Evolutionary conservation across 352 stramenopile species (phyloP), one percentile per base, ranked within the genome.

Genomic region (Pseudoperonospora humuli): DNA sequence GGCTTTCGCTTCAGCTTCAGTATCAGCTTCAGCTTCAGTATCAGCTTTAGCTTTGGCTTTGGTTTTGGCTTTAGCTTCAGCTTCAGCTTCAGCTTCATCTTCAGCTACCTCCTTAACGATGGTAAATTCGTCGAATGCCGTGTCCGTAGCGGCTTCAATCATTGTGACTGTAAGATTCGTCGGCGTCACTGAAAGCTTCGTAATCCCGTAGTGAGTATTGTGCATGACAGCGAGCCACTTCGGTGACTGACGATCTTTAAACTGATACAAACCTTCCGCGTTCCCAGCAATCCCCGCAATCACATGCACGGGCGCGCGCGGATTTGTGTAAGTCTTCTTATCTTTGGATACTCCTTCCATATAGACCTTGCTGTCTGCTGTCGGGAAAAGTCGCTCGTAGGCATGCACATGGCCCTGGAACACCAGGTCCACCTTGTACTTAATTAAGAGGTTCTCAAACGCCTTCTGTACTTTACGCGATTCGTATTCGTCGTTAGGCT

Each of bases 361-460:
- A 9, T 74, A 24, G 0, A 51, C 39, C 15, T 49, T 55, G 36
- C 44, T 53, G n/a, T 74, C 62, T 11, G 57, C 58, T 14, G 61
- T 73, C 11, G 70, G 70, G 10, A 60, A 64, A 13, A 70, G 61
- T n/a, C 70, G 67, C 27, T 72, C 67, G 42, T 83, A 83, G 9
- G 58, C 50, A 41, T 83, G 70, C 15, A 75, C 64, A 28, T 83
- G 70, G 15, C 61, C 70, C 6, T 66, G 39, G 0, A 67, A 33
- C 26, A 82, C 70, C n/a, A 77, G n/a, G 31, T 84, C 71, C 11
- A 84, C 71, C 5, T 66, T 61, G 56, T 76, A 80, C 50, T 74
- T 70, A 45, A 80, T 69, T 29, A 80, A 72, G 1, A 84, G 50
- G 7, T 71, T 39, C 28, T 84, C 71, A 31, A 84, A 84, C 2